Conservation (phyloP, 352 stramenopile genomes). For the Globisporangium paroecandrum region DNA sequence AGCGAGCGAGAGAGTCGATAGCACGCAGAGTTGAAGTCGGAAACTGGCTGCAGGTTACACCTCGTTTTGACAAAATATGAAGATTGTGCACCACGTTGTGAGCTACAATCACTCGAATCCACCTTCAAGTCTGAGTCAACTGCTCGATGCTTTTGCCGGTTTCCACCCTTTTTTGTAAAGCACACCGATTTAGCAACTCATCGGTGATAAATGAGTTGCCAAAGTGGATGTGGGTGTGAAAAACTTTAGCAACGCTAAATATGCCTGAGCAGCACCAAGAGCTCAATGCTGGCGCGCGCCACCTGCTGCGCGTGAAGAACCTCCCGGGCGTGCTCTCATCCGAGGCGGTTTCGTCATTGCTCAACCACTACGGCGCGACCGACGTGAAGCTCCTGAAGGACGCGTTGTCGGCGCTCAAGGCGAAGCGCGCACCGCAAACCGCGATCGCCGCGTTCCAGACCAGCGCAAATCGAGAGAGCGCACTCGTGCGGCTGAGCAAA, state of each 20-base stretch:
- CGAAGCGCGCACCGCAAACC: conserved; percentile 29
- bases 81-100: background rate
- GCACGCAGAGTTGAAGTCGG: background rate
- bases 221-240: too few species aligned
- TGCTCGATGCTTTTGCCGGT: background rate
- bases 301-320: conserved; percentile 52
- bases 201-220: too few species aligned
- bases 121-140: background rate
- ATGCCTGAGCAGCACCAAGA: background rate
- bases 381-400: conserved; percentile 40
- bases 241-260: too few species aligned
- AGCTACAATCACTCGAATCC: background rate
- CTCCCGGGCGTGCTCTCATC: conserved; percentile 52
- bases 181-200: too few species aligned
- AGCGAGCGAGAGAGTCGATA: conserved; percentile 9
- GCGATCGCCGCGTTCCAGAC: conserved; percentile 48
- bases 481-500: conserved; percentile 35
- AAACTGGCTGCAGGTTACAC: background rate
- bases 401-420: conserved; percentile 22
- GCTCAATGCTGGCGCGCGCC: background rate
- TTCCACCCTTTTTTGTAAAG: background rate
- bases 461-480: conserved; percentile 28
- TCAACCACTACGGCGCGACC: conserved; percentile 56
- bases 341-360: conserved; percentile 51
- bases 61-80: background rate